Evolutionary conservation across 164 flowering plant species (phyloP).

Genomic region (Magnolia kwangsiensis): DNA sequence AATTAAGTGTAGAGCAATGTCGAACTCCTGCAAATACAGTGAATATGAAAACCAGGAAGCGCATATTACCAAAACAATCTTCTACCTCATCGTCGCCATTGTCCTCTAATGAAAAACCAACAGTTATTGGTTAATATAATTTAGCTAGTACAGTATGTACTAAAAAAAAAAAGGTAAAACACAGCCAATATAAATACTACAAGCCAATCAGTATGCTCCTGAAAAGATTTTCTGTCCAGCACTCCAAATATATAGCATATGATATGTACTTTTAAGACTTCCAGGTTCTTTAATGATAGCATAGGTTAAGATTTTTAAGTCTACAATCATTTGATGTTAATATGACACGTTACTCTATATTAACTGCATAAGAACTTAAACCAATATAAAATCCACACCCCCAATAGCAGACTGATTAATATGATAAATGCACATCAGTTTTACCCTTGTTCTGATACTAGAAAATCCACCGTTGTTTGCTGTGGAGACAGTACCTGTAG

Average conservation of each 20-base stretch:
- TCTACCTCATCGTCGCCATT: too few species aligned
- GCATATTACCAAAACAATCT: too few species aligned
- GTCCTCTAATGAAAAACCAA: too few species aligned
- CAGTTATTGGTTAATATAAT: too few species aligned
- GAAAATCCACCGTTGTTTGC: conserved; percentile 95
- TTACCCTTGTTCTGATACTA: conserved; percentile 85
- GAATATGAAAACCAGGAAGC: too few species aligned
- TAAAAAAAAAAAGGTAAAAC: background rate
- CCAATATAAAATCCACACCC: background rate
- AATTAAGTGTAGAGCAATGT: too few species aligned
- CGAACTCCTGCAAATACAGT: too few species aligned
- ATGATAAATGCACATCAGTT: background rate
- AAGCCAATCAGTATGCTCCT: background rate
- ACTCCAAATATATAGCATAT: background rate
- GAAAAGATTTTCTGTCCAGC: background rate
- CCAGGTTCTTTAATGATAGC: background rate
- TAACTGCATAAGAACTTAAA: background rate
- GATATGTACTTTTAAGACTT: background rate
- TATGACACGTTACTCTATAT: too few species aligned
- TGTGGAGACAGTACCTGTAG: conserved; percentile 77
- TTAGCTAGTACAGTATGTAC: too few species aligned
- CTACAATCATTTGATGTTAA: too few species aligned
- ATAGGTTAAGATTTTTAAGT: background rate
- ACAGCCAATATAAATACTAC: background rate
- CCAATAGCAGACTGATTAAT: background rate